Evolutionary conservation across 495 filamentous ascomycete genomes (phyloP).

Genomic region (Penicillium arizonense): DNA sequence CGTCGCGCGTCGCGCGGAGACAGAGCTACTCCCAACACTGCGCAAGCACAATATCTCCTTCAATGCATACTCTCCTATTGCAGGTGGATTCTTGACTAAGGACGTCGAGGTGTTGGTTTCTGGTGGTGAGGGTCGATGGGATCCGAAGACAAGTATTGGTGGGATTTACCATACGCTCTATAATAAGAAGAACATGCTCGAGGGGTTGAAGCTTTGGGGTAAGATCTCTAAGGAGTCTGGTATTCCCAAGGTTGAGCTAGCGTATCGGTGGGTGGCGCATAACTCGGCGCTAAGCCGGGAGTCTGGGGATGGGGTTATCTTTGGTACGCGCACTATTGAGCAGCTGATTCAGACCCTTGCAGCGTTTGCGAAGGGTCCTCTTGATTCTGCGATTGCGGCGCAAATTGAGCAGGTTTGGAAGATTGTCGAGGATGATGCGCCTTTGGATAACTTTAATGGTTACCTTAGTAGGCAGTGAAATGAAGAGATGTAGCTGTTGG

Average conservation of each 20-base stretch:
- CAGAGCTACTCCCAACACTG: slow-evolving; percentile 44
- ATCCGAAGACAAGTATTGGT: slow-evolving; percentile 21
- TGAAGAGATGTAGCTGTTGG: too few species aligned
- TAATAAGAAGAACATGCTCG: slow-evolving; percentile 34
- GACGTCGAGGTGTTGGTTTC: slow-evolving; percentile 20
- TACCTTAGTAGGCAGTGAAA: background rate
- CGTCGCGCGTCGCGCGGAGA: slow-evolving; percentile 40
- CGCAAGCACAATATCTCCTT: slow-evolving; percentile 47
- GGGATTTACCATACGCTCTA: slow-evolving; percentile 41
- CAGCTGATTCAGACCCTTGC: slow-evolving; percentile 53
- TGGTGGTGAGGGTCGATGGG: slow-evolving; percentile 39
- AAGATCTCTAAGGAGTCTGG: slow-evolving; percentile 42
- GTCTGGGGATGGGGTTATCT: slow-evolving; percentile 50
- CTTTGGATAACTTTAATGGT: slow-evolving; percentile 40
- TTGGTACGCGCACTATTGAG: slow-evolving; percentile 46
- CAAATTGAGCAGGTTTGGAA: slow-evolving; percentile 53
- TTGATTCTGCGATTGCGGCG: slow-evolving; percentile 38
- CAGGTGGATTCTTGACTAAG: slow-evolving; percentile 50
- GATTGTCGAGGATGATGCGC: slow-evolving; percentile 43
- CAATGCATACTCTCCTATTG: slow-evolving; percentile 48
- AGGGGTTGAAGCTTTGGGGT: slow-evolving; percentile 47
- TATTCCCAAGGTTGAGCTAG: slow-evolving; percentile 47
- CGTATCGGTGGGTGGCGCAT: slow-evolving; percentile 56
- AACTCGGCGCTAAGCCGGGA: slow-evolving; percentile 48
- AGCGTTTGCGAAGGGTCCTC: slow-evolving; percentile 45